Conservation (phyloP, 768 basidiomycete genomes). For the Kwoniella europaea region DNA sequence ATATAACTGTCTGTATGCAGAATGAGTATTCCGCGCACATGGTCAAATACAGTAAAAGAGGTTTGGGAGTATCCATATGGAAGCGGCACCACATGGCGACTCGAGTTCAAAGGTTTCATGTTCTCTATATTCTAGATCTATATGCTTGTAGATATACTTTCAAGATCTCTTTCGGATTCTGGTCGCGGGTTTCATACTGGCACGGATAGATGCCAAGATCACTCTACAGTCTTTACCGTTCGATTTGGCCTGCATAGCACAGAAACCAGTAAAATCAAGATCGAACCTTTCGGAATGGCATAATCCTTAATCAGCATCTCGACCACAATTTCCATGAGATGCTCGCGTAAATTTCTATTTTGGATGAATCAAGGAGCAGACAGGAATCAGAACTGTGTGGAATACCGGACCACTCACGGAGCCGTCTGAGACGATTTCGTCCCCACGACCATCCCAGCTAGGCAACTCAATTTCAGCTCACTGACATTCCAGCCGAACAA, state of each 20-base stretch:
- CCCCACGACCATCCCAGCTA: conserved; percentile 9
- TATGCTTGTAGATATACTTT: neutral
- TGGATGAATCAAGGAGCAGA: too few relatives aligned
- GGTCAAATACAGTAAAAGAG: too few relatives aligned
- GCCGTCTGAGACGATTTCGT: neutral
- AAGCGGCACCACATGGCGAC: too few relatives aligned
- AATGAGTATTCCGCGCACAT: too few relatives aligned
- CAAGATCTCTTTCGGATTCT: neutral
- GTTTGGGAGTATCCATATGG: too few relatives aligned
- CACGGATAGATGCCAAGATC: neutral
- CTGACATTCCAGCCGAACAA: conserved; percentile 21
- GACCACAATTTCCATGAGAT: neutral
- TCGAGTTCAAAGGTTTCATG: too few relatives aligned
- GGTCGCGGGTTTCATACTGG: conserved; percentile 7
- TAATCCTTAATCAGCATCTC: neutral
- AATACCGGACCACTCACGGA: conserved; percentile 19
- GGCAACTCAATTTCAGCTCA: conserved; percentile 38
- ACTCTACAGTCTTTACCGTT: conserved; percentile 8
- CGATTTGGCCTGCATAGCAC: conserved; percentile 34
- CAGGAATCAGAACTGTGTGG: neutral
- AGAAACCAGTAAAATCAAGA: conserved; percentile 39
- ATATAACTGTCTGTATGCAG: too few relatives aligned
- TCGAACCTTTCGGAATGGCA: conserved; percentile 33
- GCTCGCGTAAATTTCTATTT: neutral
- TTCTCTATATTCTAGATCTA: too few relatives aligned